Percentiles rank a stretch among this genome's conserved stretches.
Evolutionary conservation across 2,329 filamentous ascomycete genomes (phyloP).

Genomic region (Aspergillus oerlinghausenensis): DNA sequence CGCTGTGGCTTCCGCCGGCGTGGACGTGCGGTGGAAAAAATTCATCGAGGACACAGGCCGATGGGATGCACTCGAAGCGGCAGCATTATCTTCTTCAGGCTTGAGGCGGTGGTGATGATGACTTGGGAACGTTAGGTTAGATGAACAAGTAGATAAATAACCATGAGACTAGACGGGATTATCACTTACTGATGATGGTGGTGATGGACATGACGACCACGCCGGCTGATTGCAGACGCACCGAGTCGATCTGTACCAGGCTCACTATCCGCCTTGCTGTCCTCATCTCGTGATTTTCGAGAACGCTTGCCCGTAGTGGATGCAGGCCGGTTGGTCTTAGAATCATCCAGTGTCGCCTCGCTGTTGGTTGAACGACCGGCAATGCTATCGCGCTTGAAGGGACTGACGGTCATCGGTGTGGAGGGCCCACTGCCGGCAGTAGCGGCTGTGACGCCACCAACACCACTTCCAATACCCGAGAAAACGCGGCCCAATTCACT

Average conservation of each 20-base stretch:
- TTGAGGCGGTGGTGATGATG: constrained; percentile 55
- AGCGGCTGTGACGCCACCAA: constrained; percentile 50
- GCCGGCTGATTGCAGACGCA: constrained; percentile 63
- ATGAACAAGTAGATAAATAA: not conserved
- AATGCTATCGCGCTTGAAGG: constrained; percentile 49
- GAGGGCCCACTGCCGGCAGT: constrained; percentile 48
- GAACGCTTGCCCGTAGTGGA: constrained; percentile 54
- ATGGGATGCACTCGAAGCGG: constrained; percentile 18
- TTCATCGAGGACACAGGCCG: constrained; percentile 24
- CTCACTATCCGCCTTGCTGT: constrained; percentile 60
- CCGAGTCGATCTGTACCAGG: constrained; percentile 61
- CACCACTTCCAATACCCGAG: constrained; percentile 76
- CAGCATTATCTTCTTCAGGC: constrained; percentile 43
- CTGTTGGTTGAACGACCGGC: constrained; percentile 40
- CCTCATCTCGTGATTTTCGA: constrained; percentile 73
- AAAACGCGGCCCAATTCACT: constrained; percentile 94
- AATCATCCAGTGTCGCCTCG: constrained; percentile 34
- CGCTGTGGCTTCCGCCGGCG: constrained; percentile 21
- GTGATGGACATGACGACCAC: constrained; percentile 50
- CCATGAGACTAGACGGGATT: not conserved
- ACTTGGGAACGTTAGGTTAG: constrained; percentile 15
- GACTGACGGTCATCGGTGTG: constrained; percentile 52
- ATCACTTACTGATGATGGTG: constrained; percentile 54
- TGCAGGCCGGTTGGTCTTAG: constrained; percentile 38
- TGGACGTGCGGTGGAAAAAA: constrained; percentile 26